Conservation (phyloP, 208 protist genomes). For the Acanthamoeba royreba region DNA sequence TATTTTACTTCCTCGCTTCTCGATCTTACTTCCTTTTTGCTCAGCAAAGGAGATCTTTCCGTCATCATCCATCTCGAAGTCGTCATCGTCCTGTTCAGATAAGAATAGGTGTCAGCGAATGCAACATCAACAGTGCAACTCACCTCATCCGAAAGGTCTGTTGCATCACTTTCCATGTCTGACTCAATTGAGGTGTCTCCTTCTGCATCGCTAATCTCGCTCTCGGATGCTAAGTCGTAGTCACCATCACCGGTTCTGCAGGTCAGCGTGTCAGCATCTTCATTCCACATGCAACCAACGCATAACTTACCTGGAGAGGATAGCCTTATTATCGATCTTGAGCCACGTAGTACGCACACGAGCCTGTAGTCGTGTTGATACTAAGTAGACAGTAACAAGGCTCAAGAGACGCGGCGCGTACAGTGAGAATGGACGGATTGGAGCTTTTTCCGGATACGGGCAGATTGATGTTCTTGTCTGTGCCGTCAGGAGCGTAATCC, state of each 20-base stretch:
- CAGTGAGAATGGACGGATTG: not conserved
- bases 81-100: not conserved
- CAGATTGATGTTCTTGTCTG: not conserved
- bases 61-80: not conserved
- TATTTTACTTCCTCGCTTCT: not conserved
- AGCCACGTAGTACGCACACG: not conserved
- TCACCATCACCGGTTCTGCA: not conserved
- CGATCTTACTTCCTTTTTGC: not conserved
- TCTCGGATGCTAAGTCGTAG: not conserved
- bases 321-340: constrained; percentile 17
- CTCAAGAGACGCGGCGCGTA: not conserved
- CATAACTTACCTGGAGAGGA: not conserved
- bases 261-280: not conserved
- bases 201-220: not conserved
- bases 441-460: not conserved
- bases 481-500: not conserved
- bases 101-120: not conserved
- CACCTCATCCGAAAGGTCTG: not conserved
- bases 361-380: not conserved
- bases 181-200: not conserved
- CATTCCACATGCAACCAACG: not conserved
- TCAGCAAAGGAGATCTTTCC: not conserved
- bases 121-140: not conserved
- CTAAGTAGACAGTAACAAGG: not conserved
- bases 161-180: not conserved